Conservation (phyloP, 2,329 filamentous ascomycete genomes). For the Hypoxylon sp. region DNA sequence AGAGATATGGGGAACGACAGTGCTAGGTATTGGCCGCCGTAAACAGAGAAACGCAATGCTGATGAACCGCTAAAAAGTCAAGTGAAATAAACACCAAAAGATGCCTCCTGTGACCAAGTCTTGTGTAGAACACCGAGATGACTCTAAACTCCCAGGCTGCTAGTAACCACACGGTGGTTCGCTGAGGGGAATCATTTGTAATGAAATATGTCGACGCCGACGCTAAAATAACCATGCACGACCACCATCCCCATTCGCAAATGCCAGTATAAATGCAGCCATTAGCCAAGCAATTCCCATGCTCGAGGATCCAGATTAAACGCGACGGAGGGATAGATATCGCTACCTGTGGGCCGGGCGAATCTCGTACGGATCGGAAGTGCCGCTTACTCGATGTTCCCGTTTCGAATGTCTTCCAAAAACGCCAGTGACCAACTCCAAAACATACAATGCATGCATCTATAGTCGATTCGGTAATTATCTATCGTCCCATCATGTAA, state of each 20-base stretch:
- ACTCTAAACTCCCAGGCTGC: constrained; percentile 52
- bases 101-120: constrained; percentile 51
- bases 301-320: constrained; percentile 45
- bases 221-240: constrained; percentile 53
- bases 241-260: constrained; percentile 49
- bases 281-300: constrained; percentile 49
- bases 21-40: constrained; percentile 38
- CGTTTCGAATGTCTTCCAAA: constrained; percentile 39
- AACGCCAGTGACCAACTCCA: constrained; percentile 44
- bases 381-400: constrained; percentile 24
- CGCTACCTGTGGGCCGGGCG: constrained; percentile 24
- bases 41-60: constrained; percentile 50
- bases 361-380: constrained; percentile 26
- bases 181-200: constrained; percentile 49
- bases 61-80: constrained; percentile 50
- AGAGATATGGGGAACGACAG: constrained; percentile 35
- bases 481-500: constrained; percentile 52
- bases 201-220: constrained; percentile 52
- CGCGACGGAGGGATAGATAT: constrained; percentile 16
- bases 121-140: constrained; percentile 49
- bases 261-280: constrained; percentile 52
- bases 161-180: constrained; percentile 48
- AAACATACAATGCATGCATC: constrained; percentile 42
- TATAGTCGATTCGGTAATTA: constrained; percentile 32
- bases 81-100: constrained; percentile 50